Evolutionary conservation across 768 basidiomycete species (phyloP), one percentile per base, ranked within the genome.

Genomic region (Boletus vinaceobasis): DNA sequence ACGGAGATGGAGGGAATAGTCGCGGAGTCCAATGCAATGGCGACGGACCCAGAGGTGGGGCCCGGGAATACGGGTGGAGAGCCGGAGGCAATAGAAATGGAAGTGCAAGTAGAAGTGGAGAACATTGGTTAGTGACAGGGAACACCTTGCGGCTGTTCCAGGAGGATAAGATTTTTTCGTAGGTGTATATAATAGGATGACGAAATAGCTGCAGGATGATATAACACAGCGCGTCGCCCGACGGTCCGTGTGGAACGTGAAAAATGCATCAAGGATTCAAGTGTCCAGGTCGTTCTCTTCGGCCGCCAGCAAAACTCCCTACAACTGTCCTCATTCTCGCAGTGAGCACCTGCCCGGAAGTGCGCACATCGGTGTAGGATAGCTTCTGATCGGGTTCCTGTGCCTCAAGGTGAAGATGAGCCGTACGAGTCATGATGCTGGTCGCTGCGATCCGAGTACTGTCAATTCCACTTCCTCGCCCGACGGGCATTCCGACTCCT

Each of bases 141-240:
- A 49, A 39, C 31, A 45, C 35, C 27, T 46, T 13, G 46, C 44
- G 14, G 42, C 50, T 13, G 14, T 13, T n/a, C 58, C 58, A 3
- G 52, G 37, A 2, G 51, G 50, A 59, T 50, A 46, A 58, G 38
- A 57, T 56, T 45, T 63, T 43, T 38, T 23, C n/a, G 23, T 23
- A 32, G 2, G 35, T 43, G 8, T 9, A 64, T 57, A 40, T 55
- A 39, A 19, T 11, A 19, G 14, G 21, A 50, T 9, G 17, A 8
- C 36, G 5, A 37, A 17, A n/a, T 38, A n/a, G 37, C n/a, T 9
- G 9, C 37, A 19, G 23, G 23, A 4, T 23, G 4, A 23, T 23
- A 23, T 23, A 23, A 23, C 23, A 23, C 23, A 23, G 23, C 23
- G 23, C 23, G 23, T 23, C 23, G 23, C 23, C 23, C 4, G 23